Conservation (phyloP, 2,329 filamentous ascomycete species). For the Diaporthe sp. region DNA sequence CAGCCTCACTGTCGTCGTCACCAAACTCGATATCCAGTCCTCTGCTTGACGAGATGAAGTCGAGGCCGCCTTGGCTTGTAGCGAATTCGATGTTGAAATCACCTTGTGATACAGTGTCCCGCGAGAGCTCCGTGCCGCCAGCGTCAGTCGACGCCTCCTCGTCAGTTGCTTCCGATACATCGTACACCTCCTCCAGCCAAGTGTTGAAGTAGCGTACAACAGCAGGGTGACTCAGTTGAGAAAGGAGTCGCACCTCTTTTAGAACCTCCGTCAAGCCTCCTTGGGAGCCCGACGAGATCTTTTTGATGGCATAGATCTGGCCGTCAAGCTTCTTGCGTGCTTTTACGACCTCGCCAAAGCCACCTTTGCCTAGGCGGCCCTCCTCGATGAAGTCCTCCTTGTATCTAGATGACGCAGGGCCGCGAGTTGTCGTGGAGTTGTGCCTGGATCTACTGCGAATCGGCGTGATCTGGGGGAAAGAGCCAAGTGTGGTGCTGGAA, state of each 20-base stretch:
- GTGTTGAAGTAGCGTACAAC: slow-evolving; percentile 94
- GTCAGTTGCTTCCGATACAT: slow-evolving; percentile 64
- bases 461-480: slow-evolving; percentile 59
- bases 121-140: slow-evolving; percentile 51
- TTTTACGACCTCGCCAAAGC: slow-evolving; percentile 96
- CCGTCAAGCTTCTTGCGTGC: slow-evolving; percentile 94
- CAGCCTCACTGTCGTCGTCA: slow-evolving; percentile 72
- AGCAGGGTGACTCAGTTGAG: slow-evolving; percentile 90
- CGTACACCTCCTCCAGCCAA: slow-evolving; percentile 84
- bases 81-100: slow-evolving; percentile 68
- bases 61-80: slow-evolving; percentile 83
- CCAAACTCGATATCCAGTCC: slow-evolving; percentile 84
- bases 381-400: slow-evolving; percentile 91
- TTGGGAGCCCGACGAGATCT: slow-evolving; percentile 86
- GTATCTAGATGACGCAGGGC: slow-evolving; percentile 78
- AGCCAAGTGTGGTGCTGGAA: slow-evolving; percentile 47
- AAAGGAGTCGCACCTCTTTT: slow-evolving; percentile 88
- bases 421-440: slow-evolving; percentile 69
- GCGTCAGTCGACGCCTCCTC: slow-evolving; percentile 67
- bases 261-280: slow-evolving; percentile 84
- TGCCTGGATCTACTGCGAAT: slow-evolving; percentile 62
- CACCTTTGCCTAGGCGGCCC: slow-evolving; percentile 89
- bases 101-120: slow-evolving; percentile 55
- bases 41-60: slow-evolving; percentile 92
- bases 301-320: slow-evolving; percentile 96